These are phyloP conservation scores for Agrostemma githago DNA, from an alignment of 148 eudicot species.

Conservation along the genomic window DNA sequence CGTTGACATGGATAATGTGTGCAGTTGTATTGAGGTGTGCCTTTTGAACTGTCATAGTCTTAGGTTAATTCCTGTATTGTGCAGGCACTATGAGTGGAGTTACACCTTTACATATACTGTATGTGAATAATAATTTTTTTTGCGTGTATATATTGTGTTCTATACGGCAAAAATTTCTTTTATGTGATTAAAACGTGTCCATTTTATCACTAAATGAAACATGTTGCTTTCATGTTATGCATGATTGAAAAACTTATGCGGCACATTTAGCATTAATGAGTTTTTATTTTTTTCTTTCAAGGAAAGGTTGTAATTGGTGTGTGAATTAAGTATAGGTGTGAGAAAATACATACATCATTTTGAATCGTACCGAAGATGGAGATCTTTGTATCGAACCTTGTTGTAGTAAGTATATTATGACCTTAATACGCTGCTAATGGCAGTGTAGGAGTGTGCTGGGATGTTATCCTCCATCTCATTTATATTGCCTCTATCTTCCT, in stretches of 20 bases:
- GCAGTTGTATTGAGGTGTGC: conserved; percentile 79
- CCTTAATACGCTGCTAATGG: background rate
- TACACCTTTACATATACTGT: background rate
- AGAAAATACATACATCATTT: background rate
- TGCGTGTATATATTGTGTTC: background rate
- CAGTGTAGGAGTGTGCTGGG: background rate
- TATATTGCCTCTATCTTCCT: background rate
- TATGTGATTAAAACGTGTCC: conserved; percentile 4
- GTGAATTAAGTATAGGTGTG: background rate
- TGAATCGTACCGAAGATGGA: background rate
- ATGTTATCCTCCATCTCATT: background rate
- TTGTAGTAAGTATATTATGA: background rate
- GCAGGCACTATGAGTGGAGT: background rate
- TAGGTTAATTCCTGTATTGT: background rate
- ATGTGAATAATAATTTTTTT: background rate
- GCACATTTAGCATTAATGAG: background rate
- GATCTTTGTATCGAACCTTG: background rate
- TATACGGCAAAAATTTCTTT: too few species aligned
- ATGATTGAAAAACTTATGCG: background rate
- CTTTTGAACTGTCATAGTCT: background rate
- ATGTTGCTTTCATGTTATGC: background rate
- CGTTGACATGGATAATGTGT: conserved; percentile 88
- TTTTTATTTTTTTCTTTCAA: too few species aligned
- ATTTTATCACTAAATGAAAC: background rate
- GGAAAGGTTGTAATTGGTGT: background rate